Conservation (phyloP, 129 eudicot species). For the Glebionis coronaria region DNA sequence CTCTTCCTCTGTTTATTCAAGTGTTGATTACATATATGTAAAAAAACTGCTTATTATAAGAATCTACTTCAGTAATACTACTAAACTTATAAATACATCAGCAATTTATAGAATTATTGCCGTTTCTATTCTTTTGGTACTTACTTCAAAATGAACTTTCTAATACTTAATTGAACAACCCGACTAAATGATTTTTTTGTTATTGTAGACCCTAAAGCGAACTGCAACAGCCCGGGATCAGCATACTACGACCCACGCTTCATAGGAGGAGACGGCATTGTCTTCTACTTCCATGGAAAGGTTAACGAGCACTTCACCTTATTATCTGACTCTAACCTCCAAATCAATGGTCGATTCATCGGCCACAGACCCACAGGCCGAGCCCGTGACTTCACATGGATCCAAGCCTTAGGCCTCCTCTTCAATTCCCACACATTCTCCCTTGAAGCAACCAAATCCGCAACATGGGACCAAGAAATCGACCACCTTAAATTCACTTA, state of each 20-base stretch:
- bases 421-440: slow-evolving; percentile 52
- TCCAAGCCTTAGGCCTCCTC: slow-evolving; percentile 67
- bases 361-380: slow-evolving; percentile 63
- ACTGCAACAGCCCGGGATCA: slow-evolving; percentile 58
- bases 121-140: background rate
- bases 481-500: slow-evolving; percentile 53
- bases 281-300: slow-evolving; percentile 75
- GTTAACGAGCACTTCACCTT: slow-evolving; percentile 63
- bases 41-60: background rate
- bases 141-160: background rate
- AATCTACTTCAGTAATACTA: too few relatives aligned
- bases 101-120: too few relatives aligned
- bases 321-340: slow-evolving; percentile 63
- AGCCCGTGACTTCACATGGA: slow-evolving; percentile 74
- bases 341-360: slow-evolving; percentile 73
- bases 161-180: background rate
- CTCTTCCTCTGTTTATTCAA: background rate
- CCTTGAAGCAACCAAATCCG: slow-evolving; percentile 55
- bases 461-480: slow-evolving; percentile 38
- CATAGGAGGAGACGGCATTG: slow-evolving; percentile 69
- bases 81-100: too few relatives aligned
- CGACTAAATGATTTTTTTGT: background rate
- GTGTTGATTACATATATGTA: background rate
- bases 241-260: slow-evolving; percentile 74
- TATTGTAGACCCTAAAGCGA: slow-evolving; percentile 43